Percentiles rank a stretch among this genome's conserved stretches.
Conservation (phyloP, 306 rosid genomes). For the Datisca glomerata region DNA sequence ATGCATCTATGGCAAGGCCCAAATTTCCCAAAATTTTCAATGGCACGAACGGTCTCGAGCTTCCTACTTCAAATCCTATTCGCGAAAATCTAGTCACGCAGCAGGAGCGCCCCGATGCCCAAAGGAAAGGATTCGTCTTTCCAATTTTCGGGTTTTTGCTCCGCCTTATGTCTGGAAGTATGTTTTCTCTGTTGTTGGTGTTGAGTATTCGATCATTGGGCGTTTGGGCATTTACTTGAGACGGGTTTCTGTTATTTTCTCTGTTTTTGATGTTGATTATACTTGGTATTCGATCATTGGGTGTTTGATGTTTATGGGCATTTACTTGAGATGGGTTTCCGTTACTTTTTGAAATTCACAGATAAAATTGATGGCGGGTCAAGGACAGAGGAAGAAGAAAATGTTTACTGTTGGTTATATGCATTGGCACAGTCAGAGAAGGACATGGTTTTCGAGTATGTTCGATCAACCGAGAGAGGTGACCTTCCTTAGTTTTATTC, state of each 20-base stretch:
- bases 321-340: constrained; percentile 9
- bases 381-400: constrained; percentile 59
- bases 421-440: constrained; percentile 56
- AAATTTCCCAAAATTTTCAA: constrained; percentile 25
- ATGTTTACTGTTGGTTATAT: constrained; percentile 60
- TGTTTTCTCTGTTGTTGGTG: not conserved
- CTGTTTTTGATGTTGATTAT: not conserved
- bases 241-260: constrained; percentile 11
- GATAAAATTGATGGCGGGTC: constrained; percentile 59
- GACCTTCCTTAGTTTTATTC: constrained; percentile 15
- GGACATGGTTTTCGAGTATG: constrained; percentile 62
- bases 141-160: constrained; percentile 15
- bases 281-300: too few species aligned
- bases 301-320: constrained; percentile 4
- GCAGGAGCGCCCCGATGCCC: constrained; percentile 10
- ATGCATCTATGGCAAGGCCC: constrained; percentile 30
- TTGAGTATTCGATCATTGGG: constrained; percentile 3
- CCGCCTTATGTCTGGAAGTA: constrained; percentile 29
- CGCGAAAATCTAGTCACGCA: constrained; percentile 30
- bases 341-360: constrained; percentile 18
- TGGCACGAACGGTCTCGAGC: constrained; percentile 10
- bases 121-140: constrained; percentile 6
- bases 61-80: constrained; percentile 29
- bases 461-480: constrained; percentile 81
- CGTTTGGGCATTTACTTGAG: constrained; percentile 3